A percentile compares a stretch with the other conserved stretches of the same genome.
phyloP scores from a whole-genome alignment of 2,329 filamentous ascomycete genomes.

The Curvularia verruculosa region DNA sequence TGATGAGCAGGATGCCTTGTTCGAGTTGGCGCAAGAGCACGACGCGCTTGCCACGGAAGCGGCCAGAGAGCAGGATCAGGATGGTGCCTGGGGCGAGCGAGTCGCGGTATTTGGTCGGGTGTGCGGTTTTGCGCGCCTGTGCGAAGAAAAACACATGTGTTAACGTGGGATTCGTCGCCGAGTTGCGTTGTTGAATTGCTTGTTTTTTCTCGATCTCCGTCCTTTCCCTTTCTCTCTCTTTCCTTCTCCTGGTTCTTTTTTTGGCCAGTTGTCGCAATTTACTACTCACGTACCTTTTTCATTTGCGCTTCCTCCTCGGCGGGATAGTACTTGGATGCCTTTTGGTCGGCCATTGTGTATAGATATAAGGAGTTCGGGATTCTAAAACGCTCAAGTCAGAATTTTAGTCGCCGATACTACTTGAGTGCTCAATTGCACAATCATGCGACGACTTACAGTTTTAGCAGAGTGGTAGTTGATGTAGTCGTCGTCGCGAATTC shows the following conservation, averaged over 20 bases:
- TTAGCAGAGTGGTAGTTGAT: neutral
- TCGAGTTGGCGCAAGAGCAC: constrained; percentile 95
- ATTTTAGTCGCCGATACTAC: neutral
- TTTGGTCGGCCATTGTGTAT: constrained; percentile 58
- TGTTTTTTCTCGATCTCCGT: too few species aligned
- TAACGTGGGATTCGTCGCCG: constrained; percentile 11
- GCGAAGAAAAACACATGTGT: constrained; percentile 18
- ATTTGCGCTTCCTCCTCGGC: constrained; percentile 86
- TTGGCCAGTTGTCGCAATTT: neutral
- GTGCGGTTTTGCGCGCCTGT: constrained; percentile 92
- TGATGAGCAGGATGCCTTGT: constrained; percentile 97
- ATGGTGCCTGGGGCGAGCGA: constrained; percentile 92
- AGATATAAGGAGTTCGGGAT: neutral
- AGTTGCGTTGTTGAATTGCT: neutral
- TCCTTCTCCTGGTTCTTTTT: neutral
- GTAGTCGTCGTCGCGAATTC: constrained; percentile 28
- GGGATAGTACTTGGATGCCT: constrained; percentile 98
- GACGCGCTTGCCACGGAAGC: constrained; percentile 99
- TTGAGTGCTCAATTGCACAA: neutral
- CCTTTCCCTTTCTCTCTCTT: neutral
- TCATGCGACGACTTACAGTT: neutral
- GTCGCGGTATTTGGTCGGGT: constrained; percentile 83
- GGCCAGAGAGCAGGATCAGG: constrained; percentile 97
- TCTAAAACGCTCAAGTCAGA: neutral
- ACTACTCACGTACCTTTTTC: constrained; percentile 85